These are phyloP conservation scores for Pelargonium fulgidum DNA, from an alignment of 441 rosid genomes.

Conservation along the genomic window DNA sequence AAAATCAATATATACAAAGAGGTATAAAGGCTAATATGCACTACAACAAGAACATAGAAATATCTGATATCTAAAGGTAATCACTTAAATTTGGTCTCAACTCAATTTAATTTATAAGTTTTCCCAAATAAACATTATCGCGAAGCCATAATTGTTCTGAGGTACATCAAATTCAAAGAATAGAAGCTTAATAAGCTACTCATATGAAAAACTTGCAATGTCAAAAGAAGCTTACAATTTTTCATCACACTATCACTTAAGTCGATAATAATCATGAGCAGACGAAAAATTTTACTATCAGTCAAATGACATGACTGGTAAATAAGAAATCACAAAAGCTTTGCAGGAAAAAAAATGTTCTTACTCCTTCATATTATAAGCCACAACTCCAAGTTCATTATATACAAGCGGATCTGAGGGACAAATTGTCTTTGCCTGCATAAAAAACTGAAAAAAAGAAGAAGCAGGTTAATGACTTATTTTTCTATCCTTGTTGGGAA, in stretches of 20 bases:
- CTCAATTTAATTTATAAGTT: background rate
- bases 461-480: background rate
- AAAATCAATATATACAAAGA: slow-evolving; percentile 3
- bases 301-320: too few species aligned
- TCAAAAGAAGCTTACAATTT: too few species aligned
- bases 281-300: too few species aligned
- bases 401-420: slow-evolving; percentile 90
- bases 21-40: background rate
- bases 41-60: background rate
- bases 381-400: slow-evolving; percentile 95
- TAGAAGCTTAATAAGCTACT: too few species aligned
- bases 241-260: too few species aligned
- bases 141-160: too few species aligned
- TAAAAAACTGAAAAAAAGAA: slow-evolving; percentile 53
- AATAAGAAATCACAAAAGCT: background rate
- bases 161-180: too few species aligned
- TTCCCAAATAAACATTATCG: background rate
- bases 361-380: slow-evolving; percentile 90
- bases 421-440: slow-evolving; percentile 87
- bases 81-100: background rate
- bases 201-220: too few species aligned
- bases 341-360: slow-evolving; percentile 22
- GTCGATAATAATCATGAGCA: too few species aligned
- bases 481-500: background rate
- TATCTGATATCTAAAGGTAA: background rate